Evolutionary conservation across 2,329 filamentous ascomycete genomes (phyloP), one percentile per base, ranked within the genome.

Genomic region (Lachnellula subtilissima): DNA sequence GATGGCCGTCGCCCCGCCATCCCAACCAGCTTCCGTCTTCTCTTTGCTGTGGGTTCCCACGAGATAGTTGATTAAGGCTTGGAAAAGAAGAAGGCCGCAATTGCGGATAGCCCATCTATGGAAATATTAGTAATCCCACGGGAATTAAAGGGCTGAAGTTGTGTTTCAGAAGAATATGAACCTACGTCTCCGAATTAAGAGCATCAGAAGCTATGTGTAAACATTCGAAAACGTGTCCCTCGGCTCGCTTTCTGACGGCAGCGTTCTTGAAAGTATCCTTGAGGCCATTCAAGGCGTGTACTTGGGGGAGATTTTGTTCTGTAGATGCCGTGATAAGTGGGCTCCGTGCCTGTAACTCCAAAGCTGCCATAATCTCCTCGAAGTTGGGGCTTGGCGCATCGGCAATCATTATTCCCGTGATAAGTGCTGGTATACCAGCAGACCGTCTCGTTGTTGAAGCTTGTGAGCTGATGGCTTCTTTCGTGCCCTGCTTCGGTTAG

Each of bases 251-350:
- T 28, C 89, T 80, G 14, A 97, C 78, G 50, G 84, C 83, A 0
- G 91, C 90, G 63, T 87, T 91, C 55, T 89, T 93, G 72, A 97
- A 94, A 2, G 96, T 86, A 61, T 96, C 91, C 68, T 94, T 94
- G 55, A 99, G 76, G 58, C 89, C 96, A 69, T 99, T 99, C 68
- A 96, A 81, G 0, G 94, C 91, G 71, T 99, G 94, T 0, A 99
- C 94, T 71, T 99, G 93, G 0, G 91, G 88, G 4, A 97, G 74
- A 42, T 88, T 86, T 2, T 80, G 81, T 32, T 48, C 12, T 7
- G 5, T n/a, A 48, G 80, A 83, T 56, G 80, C 83, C 56, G 83
- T 78, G 0, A 78, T 76, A 43, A 80, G 75, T 9, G 70, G 73
- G 3, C 81, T 81, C 50, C 22, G 75, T 71, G 23, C 76, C 72